Percentiles rank a stretch among this genome's conserved stretches.
phyloP scores from a whole-genome alignment of 148 eudicot genomes.

The Cornus florida region DNA sequence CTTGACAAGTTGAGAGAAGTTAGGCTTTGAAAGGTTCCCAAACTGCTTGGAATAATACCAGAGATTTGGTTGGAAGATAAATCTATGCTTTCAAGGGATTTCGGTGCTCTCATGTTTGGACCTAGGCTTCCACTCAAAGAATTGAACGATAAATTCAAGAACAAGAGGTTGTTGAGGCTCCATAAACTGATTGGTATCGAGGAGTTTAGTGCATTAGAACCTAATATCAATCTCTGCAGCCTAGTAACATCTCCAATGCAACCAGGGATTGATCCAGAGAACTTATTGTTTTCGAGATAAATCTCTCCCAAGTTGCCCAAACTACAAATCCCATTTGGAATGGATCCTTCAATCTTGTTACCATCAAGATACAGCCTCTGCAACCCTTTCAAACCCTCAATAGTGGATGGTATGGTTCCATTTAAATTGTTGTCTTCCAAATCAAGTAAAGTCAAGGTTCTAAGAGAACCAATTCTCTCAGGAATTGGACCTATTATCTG shows the following conservation, averaged over 20 bases:
- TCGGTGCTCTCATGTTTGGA: neutral
- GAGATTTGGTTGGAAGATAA: constrained; percentile 18
- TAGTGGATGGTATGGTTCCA: constrained; percentile 2
- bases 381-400: neutral
- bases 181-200: neutral
- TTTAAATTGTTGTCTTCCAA: neutral
- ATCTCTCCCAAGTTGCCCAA: neutral
- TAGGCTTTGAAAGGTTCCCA: constrained; percentile 8
- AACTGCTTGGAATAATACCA: constrained; percentile 12
- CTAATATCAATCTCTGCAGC: neutral
- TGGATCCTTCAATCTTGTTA: constrained; percentile 4
- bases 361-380: constrained; percentile 7
- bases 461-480: constrained; percentile 7
- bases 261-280: neutral
- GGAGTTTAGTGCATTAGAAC: no score
- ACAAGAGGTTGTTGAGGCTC: constrained; percentile 12
- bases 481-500: constrained; percentile 7
- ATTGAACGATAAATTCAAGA: constrained; percentile 15
- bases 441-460: neutral
- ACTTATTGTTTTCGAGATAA: neutral
- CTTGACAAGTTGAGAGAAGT: neutral
- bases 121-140: constrained; percentile 14
- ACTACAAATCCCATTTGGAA: constrained; percentile 11
- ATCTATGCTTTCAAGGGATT: neutral
- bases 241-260: constrained; percentile 15